phyloP scores from a whole-genome alignment of 1,284 basidiomycete species.

The Inonotus hispidus region DNA sequence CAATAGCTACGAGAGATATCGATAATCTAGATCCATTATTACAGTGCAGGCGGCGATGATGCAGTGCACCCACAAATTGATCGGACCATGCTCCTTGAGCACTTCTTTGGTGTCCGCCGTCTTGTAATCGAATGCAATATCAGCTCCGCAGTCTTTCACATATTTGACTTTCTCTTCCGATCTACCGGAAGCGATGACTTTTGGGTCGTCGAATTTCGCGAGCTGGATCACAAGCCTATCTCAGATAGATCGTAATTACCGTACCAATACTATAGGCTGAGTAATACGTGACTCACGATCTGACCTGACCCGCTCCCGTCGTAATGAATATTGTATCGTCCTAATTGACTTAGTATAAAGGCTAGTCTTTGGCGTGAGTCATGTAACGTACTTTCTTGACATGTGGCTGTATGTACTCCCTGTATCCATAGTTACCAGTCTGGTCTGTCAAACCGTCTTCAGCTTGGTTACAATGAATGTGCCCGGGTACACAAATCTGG shows the following conservation, averaged over 20 bases:
- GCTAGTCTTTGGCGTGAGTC: background rate
- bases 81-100: too few relatives aligned
- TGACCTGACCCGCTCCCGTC: slow-evolving; percentile 27
- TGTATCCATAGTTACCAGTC: slow-evolving; percentile 23
- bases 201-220: slow-evolving; percentile 33
- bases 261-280: too few relatives aligned
- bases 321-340: slow-evolving; percentile 27
- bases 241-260: background rate
- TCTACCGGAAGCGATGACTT: too few relatives aligned
- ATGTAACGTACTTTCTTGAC: slow-evolving; percentile 21
- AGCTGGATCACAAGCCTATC: slow-evolving; percentile 30
- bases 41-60: slow-evolving; percentile 20
- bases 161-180: too few relatives aligned
- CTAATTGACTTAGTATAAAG: slow-evolving; percentile 6
- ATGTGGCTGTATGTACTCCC: slow-evolving; percentile 20
- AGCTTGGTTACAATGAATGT: too few relatives aligned
- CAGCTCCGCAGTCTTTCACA: too few relatives aligned
- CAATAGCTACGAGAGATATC: too few relatives aligned
- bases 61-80: too few relatives aligned
- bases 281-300: slow-evolving; percentile 21
- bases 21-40: background rate
- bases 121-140: too few relatives aligned
- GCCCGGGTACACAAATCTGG: too few relatives aligned
- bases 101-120: slow-evolving; percentile 30
- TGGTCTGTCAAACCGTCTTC: slow-evolving; percentile 5